Evolutionary conservation across 2,329 filamentous ascomycete species (phyloP).

Genomic region (Lachnellula arida): DNA sequence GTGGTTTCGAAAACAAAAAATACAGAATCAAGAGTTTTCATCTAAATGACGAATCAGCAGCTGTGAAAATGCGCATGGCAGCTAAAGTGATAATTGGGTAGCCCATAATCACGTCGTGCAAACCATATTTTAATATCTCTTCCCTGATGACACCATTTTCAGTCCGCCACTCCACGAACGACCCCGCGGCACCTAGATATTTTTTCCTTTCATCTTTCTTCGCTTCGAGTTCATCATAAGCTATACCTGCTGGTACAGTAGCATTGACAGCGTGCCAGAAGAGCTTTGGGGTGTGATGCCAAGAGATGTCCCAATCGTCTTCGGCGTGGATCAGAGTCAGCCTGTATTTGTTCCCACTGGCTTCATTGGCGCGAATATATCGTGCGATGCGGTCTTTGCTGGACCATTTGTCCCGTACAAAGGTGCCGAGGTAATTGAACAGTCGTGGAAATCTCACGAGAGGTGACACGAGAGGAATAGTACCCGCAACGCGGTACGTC

Average conservation of each 20-base stretch:
- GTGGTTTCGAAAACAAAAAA: too few relatives aligned
- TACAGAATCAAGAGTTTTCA: background rate
- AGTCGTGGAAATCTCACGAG: constrained; percentile 54
- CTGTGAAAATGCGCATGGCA: constrained; percentile 43
- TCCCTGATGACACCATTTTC: constrained; percentile 46
- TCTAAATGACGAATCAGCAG: constrained; percentile 7
- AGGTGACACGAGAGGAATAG: constrained; percentile 74
- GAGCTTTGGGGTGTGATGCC: constrained; percentile 58
- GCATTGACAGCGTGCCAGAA: constrained; percentile 57
- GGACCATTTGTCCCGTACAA: constrained; percentile 47
- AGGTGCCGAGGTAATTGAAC: constrained; percentile 42
- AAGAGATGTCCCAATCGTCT: constrained; percentile 78
- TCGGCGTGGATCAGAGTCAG: constrained; percentile 72
- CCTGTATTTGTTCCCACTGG: constrained; percentile 35
- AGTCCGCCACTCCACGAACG: constrained; percentile 43
- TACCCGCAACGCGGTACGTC: constrained; percentile 53
- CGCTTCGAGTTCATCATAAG: constrained; percentile 41
- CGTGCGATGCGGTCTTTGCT: constrained; percentile 43
- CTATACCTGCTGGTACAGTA: constrained; percentile 34
- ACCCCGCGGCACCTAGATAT: constrained; percentile 45
- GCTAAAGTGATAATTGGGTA: constrained; percentile 50
- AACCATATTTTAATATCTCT: constrained; percentile 50
- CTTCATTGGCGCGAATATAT: constrained; percentile 39
- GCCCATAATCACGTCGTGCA: constrained; percentile 55
- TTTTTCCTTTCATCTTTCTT: constrained; percentile 37